A percentile compares a stretch with the other conserved stretches of the same genome.
These are phyloP conservation scores for Eudorina sp. DNA, from an alignment of 139 green algal genomes.

Conservation along the genomic window DNA sequence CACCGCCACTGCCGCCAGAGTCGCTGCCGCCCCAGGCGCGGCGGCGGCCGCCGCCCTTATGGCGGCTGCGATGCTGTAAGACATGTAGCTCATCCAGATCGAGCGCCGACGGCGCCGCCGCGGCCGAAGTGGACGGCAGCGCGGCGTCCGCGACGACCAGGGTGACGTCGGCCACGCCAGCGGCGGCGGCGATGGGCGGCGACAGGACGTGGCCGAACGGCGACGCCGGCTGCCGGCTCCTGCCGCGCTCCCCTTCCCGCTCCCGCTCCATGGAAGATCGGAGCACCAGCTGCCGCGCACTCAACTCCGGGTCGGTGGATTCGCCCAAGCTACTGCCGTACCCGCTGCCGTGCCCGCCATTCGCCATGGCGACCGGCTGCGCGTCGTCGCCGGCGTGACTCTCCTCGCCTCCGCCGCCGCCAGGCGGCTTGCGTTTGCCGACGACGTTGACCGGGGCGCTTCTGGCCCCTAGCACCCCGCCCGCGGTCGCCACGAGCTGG, in stretches of 20 bases:
- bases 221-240: neutral
- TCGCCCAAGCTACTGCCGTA: neutral
- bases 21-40: neutral
- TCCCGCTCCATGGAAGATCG: neutral
- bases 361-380: too few relatives aligned
- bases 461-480: too few relatives aligned
- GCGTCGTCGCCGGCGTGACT: neutral
- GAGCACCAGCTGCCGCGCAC: constrained; percentile 5
- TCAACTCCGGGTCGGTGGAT: neutral
- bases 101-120: neutral
- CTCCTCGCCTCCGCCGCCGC: neutral
- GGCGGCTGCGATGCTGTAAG: neutral
- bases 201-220: too few relatives aligned
- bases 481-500: neutral
- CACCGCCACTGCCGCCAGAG: too few relatives aligned
- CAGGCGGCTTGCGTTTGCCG: neutral
- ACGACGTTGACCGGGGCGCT: neutral
- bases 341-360: neutral
- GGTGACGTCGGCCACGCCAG: neutral
- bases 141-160: neutral
- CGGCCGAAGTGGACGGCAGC: neutral
- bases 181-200: too few relatives aligned
- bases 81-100: too few relatives aligned
- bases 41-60: neutral
- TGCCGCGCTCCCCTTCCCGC: neutral